Evolutionary conservation across 2,329 filamentous ascomycete species (phyloP), one percentile per base, ranked within the genome.

Genomic region (Sporothrix dimorphospora): DNA sequence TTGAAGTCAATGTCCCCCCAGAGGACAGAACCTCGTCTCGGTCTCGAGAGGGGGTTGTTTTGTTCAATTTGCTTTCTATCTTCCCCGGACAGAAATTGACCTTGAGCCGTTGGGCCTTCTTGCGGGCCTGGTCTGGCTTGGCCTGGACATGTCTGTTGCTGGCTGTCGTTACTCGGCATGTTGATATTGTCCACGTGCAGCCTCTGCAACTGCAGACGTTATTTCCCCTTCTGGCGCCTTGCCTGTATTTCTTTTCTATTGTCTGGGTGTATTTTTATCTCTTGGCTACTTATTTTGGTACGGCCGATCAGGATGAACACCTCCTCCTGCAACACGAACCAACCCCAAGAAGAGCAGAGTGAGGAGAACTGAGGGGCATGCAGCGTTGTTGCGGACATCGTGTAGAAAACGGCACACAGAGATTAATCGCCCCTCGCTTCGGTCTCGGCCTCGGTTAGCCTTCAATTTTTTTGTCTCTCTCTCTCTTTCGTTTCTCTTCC

Each of bases 341-440:
- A 34, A 38, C 55, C 19, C 30, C 8, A n/a, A 38, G 27, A 57
- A 34, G 12, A 14, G 55, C 14, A 19, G 30, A n/a, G 19, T 14
- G 55, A 59, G 27, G 27, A 59, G 5, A 11, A 8, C 27, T 16
- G 11, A 16, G 27, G 8, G 16, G 19, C 16, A n/a, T 59, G 55
- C 30, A 59, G 55, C 27, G 3, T 59, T 38, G 27, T 30, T 38
- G 27, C 8, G 27, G 16, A 38, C 27, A 59, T 38, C 27, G 27
- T 38, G 55, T 38, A 59, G 19, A 38, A 38, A n/a, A 38, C 55
- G 55, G 27, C 16, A 59, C 19, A 38, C 55, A 19, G 30, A 59
- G 16, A 59, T 59, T 59, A 38, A 19, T 38, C 53, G 27, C 14
- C 55, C 55, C 27, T 59, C 55, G 55, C 55, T 59, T 59, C 55